These are phyloP conservation scores for Solanum pimpinellifolium DNA, from an alignment of 257 asterid species.

Conservation along the genomic window DNA sequence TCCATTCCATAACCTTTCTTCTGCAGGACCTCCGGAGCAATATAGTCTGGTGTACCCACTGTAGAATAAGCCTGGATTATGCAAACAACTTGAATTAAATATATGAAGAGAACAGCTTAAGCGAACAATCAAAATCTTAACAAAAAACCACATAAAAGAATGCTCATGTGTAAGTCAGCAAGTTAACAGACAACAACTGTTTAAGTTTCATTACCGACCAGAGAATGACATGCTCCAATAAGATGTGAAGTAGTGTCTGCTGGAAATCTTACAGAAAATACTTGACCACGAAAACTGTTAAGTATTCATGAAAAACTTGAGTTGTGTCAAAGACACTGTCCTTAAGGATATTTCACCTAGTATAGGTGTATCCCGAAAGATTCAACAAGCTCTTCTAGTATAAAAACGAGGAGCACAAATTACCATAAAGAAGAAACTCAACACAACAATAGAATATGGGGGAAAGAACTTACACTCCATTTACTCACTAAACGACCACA, in stretches of 20 bases:
- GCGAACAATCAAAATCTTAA: neutral
- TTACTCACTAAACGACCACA: neutral
- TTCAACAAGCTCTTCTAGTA: neutral
- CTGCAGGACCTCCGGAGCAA: slow-evolving; percentile 18
- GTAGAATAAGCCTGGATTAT: slow-evolving; percentile 15
- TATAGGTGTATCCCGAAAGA: neutral
- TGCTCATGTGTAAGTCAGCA: neutral
- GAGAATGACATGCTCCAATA: neutral
- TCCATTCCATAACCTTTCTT: slow-evolving; percentile 24
- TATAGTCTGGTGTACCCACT: slow-evolving; percentile 22
- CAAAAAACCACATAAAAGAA: neutral
- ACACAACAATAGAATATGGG: neutral
- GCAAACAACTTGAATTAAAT: neutral
- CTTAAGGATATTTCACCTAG: neutral
- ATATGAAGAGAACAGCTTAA: neutral
- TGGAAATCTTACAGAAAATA: neutral
- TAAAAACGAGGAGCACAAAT: neutral
- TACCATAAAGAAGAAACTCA: neutral
- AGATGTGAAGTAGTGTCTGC: neutral
- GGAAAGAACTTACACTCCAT: neutral
- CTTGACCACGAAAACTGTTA: neutral
- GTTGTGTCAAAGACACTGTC: neutral
- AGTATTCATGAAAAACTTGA: neutral
- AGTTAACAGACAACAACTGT: neutral
- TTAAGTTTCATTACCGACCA: neutral